Base-by-base conservation (phyloP, 1,284 basidiomycete genomes). In the Phylloporus sp. region DNA sequence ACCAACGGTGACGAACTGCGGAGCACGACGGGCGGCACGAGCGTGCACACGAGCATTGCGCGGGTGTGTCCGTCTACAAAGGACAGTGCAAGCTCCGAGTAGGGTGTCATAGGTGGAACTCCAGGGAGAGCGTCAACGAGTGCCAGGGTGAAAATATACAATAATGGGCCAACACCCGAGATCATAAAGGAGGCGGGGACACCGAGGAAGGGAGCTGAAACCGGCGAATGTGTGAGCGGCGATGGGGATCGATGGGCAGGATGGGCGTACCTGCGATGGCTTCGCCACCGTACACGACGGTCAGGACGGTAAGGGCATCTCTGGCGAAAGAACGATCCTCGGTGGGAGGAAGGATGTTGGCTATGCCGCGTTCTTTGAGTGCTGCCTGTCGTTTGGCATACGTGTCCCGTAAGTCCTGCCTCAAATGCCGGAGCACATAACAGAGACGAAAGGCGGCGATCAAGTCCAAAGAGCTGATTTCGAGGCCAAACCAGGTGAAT, bases 221-320 rank as follows among this genome's bases (percentile, higher is more conserved):
- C 4, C 18, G 13, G 13, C 12, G 22, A 44, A 31, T 20, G 47
- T 20, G 31, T 40, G 39, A 47, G 39, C 1, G 47, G 29, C n/a
- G 44, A 58, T 44, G 20, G 22, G 26, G 40, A 42, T 64, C 28
- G 54, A 58, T 37, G 2, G 46, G 42, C 57, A 28, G 17, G 24
- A 49, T 42, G 46, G 24, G 34, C 78, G 60, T 67, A 91, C 90
- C 82, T 63, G 81, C 81, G 56, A 91, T 76, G 2, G 86, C 87
- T 74, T 92, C 90, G 17, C 91, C 91, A 22, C 90, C 91, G 69
- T 87, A 92, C 0, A 92, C 90, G 39, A 92, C 86, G 13, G 86
- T 77, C 39, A 91, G 77, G 1, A 87, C 86, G 3, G 88, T 82
- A 3, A 82, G 71, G 4, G 83, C 75, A 67, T 85, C 85, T 68